Conservation (phyloP, 1,139 yeast genomes). For the Candida tetrigidarum region DNA sequence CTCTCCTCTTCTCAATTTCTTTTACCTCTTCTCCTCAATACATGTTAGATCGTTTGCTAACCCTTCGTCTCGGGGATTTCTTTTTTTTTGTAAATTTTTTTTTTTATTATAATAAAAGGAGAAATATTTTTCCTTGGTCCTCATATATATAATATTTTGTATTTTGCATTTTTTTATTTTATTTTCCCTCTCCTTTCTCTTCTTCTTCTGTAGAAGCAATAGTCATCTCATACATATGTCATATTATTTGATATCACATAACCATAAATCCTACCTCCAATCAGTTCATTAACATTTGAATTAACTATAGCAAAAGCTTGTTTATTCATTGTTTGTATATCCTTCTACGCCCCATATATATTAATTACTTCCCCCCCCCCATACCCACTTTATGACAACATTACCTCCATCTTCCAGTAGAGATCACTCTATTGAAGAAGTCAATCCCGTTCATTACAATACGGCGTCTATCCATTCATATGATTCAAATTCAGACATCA, state of each 20-base stretch:
- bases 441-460: constrained; percentile 6
- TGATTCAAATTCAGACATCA: constrained; percentile 11
- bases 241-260: constrained; percentile 18
- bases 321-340: too few species aligned
- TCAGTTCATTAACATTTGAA: constrained; percentile 17
- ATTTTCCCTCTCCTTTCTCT: constrained; percentile 2
- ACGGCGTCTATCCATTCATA: neutral
- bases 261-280: constrained; percentile 18
- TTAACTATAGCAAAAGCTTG: neutral
- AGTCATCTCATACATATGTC: constrained; percentile 13
- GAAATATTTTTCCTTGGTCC: constrained; percentile 1
- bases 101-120: constrained; percentile 1
- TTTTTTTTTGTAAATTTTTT: too few species aligned
- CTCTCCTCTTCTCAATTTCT: too few species aligned
- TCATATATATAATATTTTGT: neutral
- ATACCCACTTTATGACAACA: neutral
- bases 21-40: neutral
- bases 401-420: neutral
- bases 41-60: too few species aligned
- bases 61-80: too few species aligned
- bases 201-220: neutral
- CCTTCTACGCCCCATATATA: too few species aligned
- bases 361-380: neutral
- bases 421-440: constrained; percentile 7
- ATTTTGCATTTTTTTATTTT: neutral